These are phyloP conservation scores for Trametes sp. DNA, from an alignment of 1,284 basidiomycete species.

Conservation along the genomic window DNA sequence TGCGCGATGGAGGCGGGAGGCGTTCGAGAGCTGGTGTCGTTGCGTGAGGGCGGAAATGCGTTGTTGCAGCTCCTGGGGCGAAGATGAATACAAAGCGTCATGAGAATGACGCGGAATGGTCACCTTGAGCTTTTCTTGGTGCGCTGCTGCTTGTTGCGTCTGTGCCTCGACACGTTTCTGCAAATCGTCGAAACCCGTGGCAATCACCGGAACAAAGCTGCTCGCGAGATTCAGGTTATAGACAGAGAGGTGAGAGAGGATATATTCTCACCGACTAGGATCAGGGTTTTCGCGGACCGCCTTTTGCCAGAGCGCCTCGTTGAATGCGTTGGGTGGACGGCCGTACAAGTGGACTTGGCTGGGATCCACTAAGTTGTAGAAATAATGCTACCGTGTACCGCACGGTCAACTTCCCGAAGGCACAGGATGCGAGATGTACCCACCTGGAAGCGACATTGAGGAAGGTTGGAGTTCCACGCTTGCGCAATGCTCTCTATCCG, in stretches of 20 bases:
- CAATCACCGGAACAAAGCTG: slow-evolving; percentile 86
- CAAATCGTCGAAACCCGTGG: slow-evolving; percentile 84
- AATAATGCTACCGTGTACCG: slow-evolving; percentile 67
- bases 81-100: neutral
- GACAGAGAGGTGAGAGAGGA: too few species aligned
- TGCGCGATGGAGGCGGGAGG: slow-evolving; percentile 73
- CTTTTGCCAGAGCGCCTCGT: slow-evolving; percentile 83
- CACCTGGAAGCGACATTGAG: slow-evolving; percentile 86
- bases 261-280: slow-evolving; percentile 72
- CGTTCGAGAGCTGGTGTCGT: slow-evolving; percentile 73
- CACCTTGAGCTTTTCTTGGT: slow-evolving; percentile 76
- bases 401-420: neutral
- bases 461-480: slow-evolving; percentile 77
- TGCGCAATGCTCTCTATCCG: slow-evolving; percentile 72
- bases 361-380: slow-evolving; percentile 88
- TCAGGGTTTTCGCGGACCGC: slow-evolving; percentile 87
- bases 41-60: slow-evolving; percentile 71
- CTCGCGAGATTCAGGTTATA: too few species aligned
- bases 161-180: slow-evolving; percentile 85
- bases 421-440: slow-evolving; percentile 30
- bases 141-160: slow-evolving; percentile 69
- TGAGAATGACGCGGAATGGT: slow-evolving; percentile 20
- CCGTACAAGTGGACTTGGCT: slow-evolving; percentile 73
- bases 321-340: slow-evolving; percentile 76
- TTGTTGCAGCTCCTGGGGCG: slow-evolving; percentile 65